A percentile compares a stretch with the other conserved stretches of the same genome.
These are phyloP conservation scores for Pythium myriotylum DNA, from an alignment of 352 stramenopile species.

Conservation along the genomic window DNA sequence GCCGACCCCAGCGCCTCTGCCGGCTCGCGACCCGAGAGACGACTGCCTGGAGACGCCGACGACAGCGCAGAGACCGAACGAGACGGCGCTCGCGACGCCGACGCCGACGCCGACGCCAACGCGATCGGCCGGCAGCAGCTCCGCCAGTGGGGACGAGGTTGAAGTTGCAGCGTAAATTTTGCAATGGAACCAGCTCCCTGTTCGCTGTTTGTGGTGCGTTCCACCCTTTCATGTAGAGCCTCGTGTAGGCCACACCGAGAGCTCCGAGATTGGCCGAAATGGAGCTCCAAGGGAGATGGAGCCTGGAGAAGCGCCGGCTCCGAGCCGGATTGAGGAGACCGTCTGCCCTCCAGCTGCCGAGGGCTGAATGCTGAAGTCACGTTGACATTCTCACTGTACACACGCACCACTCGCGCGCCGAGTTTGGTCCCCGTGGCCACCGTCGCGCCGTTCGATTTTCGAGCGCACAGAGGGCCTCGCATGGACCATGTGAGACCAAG, in stretches of 20 bases:
- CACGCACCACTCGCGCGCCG: too few species aligned
- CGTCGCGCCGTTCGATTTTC: too few species aligned
- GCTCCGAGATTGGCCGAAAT: constrained; percentile 1
- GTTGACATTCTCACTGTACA: not conserved
- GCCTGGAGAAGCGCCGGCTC: not conserved
- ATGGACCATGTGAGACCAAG: too few species aligned
- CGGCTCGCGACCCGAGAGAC: not conserved
- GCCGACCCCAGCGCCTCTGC: not conserved
- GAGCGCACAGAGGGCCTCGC: too few species aligned
- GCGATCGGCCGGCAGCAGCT: too few species aligned
- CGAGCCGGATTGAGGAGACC: constrained; percentile 2
- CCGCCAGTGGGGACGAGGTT: too few species aligned
- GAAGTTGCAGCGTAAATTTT: too few species aligned
- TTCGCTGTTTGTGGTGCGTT: too few species aligned
- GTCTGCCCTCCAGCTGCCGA: not conserved
- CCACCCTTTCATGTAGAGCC: not conserved
- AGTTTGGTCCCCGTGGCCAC: too few species aligned
- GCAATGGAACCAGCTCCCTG: too few species aligned
- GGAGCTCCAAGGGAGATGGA: not conserved
- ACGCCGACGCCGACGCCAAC: too few species aligned
- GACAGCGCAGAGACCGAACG: not conserved
- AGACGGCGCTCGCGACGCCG: too few species aligned
- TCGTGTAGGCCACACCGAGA: not conserved
- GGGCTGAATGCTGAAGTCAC: not conserved
- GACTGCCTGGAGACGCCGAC: not conserved